Percentiles rank a stretch among this genome's conserved stretches.
Conservation (phyloP, 768 basidiomycete genomes). For the Paxillus involutus region DNA sequence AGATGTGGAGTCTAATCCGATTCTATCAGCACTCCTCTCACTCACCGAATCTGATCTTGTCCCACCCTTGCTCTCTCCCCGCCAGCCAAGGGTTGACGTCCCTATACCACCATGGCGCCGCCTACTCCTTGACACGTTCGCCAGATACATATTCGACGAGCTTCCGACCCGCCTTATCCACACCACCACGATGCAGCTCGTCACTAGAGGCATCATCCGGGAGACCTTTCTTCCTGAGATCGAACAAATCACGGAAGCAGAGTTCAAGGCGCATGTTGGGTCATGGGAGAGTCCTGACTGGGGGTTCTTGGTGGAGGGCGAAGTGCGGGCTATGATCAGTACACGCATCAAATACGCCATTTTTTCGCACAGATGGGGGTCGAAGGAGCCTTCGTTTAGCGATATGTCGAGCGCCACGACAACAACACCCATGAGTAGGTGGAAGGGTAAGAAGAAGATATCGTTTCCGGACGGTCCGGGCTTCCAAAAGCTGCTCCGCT, state of each 20-base stretch:
- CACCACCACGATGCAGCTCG: neutral
- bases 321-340: neutral
- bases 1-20: neutral
- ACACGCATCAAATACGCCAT: conserved; percentile 3
- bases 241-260: neutral
- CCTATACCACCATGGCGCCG: neutral
- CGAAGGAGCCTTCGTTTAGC: conserved; percentile 1
- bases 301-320: neutral
- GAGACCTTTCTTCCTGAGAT: neutral
- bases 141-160: conserved; percentile 6
- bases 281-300: neutral
- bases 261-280: neutral
- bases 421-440: neutral
- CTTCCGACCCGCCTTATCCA: conserved; percentile 4
- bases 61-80: neutral
- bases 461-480: neutral
- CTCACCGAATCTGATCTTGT: neutral
- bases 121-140: neutral
- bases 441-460: neutral
- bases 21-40: neutral
- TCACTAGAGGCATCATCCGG: neutral
- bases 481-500: neutral
- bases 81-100: too few species aligned
- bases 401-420: neutral
- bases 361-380: conserved; percentile 7